Base-by-base conservation (phyloP, 371 early-diverging fungal species). In the Circinella umbellata region DNA sequence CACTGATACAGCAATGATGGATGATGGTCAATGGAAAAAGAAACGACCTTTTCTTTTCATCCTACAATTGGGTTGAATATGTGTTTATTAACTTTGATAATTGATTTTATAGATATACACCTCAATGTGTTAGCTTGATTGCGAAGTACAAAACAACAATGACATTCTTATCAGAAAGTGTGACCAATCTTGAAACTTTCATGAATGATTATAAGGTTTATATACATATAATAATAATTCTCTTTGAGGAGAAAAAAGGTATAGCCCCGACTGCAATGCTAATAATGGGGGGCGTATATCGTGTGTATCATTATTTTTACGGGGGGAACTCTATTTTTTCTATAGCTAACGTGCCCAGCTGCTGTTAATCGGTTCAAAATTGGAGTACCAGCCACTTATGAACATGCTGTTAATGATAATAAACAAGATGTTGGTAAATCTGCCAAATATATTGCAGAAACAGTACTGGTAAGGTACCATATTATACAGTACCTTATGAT, bases 141-240 rank as follows among this genome's bases (percentile, higher is more conserved):
- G 89, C 94, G 4, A 97, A 98, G 71, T 97, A 92, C 82, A 96
- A 94, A 75, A 94, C 98, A 14, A 94, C 95, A 0, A 76, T 93
- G 63, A 95, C 92, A 65, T 86, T 97, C 71, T 75, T 94, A 15
- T 83, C 85, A 15, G 87, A 92, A 61, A 79, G 84, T 6, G 86
- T 95, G 0, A 82, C 86, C 15, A 88, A 92, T 74, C 77, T 96
- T 1, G 87, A 94, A 57, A 82, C 83, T 49, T 98, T 97, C 71
- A 91, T 94, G 87, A 81, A 86, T 35, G 92, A 92, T 53, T 96
- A 96, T 81, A 91, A 92, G 83, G 91, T 90, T 80, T 63, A 35
- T 57, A 27, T 34, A n/a, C 27, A 27, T 27, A 27, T 27, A 27
- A 27, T 27, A 27, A 27, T 53, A 14, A 48, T 17, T 51, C 13